Percentiles rank a stretch among this genome's conserved stretches.
Conservation (phyloP, 1,139 yeast genomes). For the Nadsonia starkeyi-henricii region DNA sequence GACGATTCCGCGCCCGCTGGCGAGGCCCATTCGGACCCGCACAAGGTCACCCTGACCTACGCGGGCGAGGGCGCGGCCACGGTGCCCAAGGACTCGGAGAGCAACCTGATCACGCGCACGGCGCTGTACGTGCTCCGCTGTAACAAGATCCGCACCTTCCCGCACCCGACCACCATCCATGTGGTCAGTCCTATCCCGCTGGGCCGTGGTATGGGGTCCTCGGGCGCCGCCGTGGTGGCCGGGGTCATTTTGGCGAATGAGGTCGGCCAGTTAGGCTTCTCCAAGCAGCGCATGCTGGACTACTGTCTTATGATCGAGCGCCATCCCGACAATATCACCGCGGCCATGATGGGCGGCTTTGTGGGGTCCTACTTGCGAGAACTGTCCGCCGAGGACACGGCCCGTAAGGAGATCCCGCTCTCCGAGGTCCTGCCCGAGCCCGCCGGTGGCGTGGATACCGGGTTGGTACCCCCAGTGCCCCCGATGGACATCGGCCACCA, state of each 20-base stretch:
- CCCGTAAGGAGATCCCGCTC: slow-evolving; percentile 67
- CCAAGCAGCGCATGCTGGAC: slow-evolving; percentile 76
- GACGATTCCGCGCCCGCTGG: slow-evolving; percentile 22
- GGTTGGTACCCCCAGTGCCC: slow-evolving; percentile 61
- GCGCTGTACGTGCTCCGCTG: slow-evolving; percentile 84
- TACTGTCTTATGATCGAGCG: slow-evolving; percentile 94
- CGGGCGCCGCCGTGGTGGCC: slow-evolving; percentile 98
- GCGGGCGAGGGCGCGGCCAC: slow-evolving; percentile 64
- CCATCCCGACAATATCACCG: slow-evolving; percentile 96
- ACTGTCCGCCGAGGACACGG: slow-evolving; percentile 52
- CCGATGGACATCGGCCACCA: slow-evolving; percentile 86
- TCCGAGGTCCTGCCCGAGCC: slow-evolving; percentile 72
- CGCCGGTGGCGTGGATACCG: slow-evolving; percentile 53
- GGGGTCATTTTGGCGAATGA: slow-evolving; percentile 89
- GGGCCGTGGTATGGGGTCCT: slow-evolving; percentile 93
- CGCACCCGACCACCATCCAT: slow-evolving; percentile 67
- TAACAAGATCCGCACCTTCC: slow-evolving; percentile 60
- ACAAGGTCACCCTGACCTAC: slow-evolving; percentile 58
- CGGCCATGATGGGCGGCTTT: slow-evolving; percentile 98
- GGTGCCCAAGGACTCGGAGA: slow-evolving; percentile 66
- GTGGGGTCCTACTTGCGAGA: slow-evolving; percentile 89
- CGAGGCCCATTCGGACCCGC: slow-evolving; percentile 32
- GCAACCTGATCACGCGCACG: slow-evolving; percentile 78
- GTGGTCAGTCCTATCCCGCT: slow-evolving; percentile 86
- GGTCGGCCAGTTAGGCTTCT: slow-evolving; percentile 56